phyloP scores from a whole-genome alignment of 202 grass and related monocot genomes.

The Setaria viridis region DNA sequence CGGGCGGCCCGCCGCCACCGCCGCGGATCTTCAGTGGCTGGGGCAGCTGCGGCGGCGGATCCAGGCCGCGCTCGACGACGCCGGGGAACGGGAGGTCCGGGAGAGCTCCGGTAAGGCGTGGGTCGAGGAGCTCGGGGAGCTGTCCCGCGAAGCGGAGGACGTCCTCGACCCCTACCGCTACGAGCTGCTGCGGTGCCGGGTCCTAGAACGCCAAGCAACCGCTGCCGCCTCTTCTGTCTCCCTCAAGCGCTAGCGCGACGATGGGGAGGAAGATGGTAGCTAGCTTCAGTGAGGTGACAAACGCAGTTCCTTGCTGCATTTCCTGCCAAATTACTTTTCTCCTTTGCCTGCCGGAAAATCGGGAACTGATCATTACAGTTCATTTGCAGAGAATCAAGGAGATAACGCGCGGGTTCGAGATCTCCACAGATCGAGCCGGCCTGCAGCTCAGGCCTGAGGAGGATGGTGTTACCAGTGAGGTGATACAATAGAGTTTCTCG shows the following conservation, averaged over 20 bases:
- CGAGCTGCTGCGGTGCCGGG: background rate
- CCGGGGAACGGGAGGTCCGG: conserved; percentile 31
- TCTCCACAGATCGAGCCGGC: background rate
- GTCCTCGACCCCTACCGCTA: conserved; percentile 40
- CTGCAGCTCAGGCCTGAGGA: background rate
- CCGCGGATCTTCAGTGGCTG: conserved; percentile 7
- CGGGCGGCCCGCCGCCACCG: background rate
- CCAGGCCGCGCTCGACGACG: conserved; percentile 37
- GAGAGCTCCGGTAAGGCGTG: conserved; percentile 40
- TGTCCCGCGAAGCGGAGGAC: conserved; percentile 50
- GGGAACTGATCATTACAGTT: background rate
- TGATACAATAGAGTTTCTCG: background rate
- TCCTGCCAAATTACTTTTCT: no score
- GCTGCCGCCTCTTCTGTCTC: background rate
- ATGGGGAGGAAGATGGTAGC: background rate
- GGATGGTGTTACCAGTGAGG: background rate
- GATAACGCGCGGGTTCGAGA: background rate
- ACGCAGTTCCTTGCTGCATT: background rate
- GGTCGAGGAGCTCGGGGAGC: conserved; percentile 38
- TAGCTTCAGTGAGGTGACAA: conserved; percentile 14
- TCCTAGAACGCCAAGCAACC: background rate
- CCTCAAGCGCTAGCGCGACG: background rate
- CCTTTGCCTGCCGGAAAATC: no score
- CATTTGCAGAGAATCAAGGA: background rate
- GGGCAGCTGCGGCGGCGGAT: conserved; percentile 43